These are phyloP conservation scores for Sugiyamaella lignohabitans DNA, from an alignment of 805 yeast species.

Conservation along the genomic window DNA sequence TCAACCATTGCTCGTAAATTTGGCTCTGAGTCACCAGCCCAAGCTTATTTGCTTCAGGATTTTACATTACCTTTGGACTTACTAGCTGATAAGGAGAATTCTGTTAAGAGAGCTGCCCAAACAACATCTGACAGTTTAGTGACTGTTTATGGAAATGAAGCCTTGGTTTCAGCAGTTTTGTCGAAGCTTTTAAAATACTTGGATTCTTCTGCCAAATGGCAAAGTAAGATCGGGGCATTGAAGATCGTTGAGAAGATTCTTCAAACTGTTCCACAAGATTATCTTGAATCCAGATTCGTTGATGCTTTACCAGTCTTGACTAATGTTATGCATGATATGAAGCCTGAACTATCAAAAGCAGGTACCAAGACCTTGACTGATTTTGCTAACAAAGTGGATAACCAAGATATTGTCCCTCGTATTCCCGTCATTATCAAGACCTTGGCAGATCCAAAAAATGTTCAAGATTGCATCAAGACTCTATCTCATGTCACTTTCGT, in stretches of 20 bases:
- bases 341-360: conserved; percentile 87
- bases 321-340: conserved; percentile 88
- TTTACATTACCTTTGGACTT: conserved; percentile 62
- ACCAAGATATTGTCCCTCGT: conserved; percentile 84
- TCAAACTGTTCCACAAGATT: conserved; percentile 76
- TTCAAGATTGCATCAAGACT: conserved; percentile 81
- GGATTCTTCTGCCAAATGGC: conserved; percentile 86
- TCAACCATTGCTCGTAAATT: conserved; percentile 53
- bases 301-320: conserved; percentile 78
- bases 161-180: conserved; percentile 64
- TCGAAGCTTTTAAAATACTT: conserved; percentile 58
- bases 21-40: conserved; percentile 64
- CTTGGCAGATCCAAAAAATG: conserved; percentile 81
- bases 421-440: conserved; percentile 80
- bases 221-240: conserved; percentile 76
- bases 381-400: conserved; percentile 76
- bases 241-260: conserved; percentile 64
- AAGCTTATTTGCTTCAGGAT: conserved; percentile 62
- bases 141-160: conserved; percentile 68
- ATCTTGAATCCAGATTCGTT: conserved; percentile 74
- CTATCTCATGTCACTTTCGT: conserved; percentile 93
- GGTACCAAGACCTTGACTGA: conserved; percentile 66
- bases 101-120: conserved; percentile 82
- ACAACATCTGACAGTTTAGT: conserved; percentile 64
- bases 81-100: conserved; percentile 79